These are phyloP conservation scores for Tetrastigma voinierianum DNA, from an alignment of 164 flowering plant species.

Conservation along the genomic window DNA sequence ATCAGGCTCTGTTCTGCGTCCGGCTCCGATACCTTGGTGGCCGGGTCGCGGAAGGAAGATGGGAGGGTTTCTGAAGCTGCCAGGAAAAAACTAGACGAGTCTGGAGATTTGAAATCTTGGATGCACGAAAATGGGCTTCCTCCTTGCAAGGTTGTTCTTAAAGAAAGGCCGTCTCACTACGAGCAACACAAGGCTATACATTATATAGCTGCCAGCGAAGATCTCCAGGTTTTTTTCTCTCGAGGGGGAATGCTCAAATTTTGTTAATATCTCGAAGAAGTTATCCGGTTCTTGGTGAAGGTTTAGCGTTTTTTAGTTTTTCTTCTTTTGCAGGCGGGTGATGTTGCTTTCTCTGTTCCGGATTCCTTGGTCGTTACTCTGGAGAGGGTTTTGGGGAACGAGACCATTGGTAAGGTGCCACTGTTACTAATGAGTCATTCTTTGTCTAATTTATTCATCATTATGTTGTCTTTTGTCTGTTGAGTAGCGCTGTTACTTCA, in stretches of 20 bases:
- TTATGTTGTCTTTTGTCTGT: no score
- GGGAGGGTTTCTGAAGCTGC: slow-evolving; percentile 24
- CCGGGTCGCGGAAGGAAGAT: slow-evolving; percentile 39
- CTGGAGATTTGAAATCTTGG: slow-evolving; percentile 81
- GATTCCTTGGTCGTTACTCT: slow-evolving; percentile 90
- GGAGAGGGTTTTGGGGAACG: slow-evolving; percentile 93
- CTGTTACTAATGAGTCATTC: background rate
- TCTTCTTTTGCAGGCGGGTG: slow-evolving; percentile 61
- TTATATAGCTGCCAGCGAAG: slow-evolving; percentile 89
- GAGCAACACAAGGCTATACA: slow-evolving; percentile 60
- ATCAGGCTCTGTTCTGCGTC: slow-evolving; percentile 41
- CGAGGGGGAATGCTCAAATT: background rate
- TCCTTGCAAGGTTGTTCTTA: slow-evolving; percentile 76
- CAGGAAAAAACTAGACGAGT: slow-evolving; percentile 36
- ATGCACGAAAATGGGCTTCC: slow-evolving; percentile 91
- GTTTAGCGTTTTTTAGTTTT: background rate
- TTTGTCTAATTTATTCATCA: no score
- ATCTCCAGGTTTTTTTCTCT: slow-evolving; percentile 60
- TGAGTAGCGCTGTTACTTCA: no score
- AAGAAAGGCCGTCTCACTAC: slow-evolving; percentile 66
- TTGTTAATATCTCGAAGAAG: background rate
- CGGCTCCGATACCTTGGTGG: slow-evolving; percentile 57
- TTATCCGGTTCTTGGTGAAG: background rate
- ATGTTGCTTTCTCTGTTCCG: slow-evolving; percentile 88
- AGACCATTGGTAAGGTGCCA: slow-evolving; percentile 67